Evolutionary conservation across 1,139 yeast species (phyloP).

Genomic region (Geotrichum europaeum): DNA sequence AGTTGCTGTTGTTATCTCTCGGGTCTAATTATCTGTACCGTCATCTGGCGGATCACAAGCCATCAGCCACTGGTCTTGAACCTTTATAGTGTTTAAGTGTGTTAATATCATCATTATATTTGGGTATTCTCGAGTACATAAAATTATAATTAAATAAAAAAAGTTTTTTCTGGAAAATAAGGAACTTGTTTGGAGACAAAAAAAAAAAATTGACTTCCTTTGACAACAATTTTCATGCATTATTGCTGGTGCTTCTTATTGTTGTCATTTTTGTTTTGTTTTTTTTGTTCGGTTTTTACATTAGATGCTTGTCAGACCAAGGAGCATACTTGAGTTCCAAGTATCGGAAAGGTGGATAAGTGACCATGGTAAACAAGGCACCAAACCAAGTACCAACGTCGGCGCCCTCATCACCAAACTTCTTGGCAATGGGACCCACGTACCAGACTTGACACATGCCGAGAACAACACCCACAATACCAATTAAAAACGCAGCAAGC

Average conservation of each 20-base stretch:
- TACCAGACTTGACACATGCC: slow-evolving; percentile 80
- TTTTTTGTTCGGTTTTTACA: neutral
- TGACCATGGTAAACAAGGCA: slow-evolving; percentile 62
- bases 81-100: neutral
- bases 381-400: slow-evolving; percentile 80
- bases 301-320: slow-evolving; percentile 15
- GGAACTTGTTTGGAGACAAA: neutral
- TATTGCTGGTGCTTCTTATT: neutral
- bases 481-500: slow-evolving; percentile 50
- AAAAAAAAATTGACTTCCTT: neutral
- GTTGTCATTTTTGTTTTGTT: neutral
- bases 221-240: neutral
- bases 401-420: slow-evolving; percentile 56
- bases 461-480: slow-evolving; percentile 71
- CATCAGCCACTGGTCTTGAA: no score
- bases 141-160: no score
- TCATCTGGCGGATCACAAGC: neutral
- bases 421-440: slow-evolving; percentile 61
- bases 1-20: neutral
- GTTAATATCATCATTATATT: neutral
- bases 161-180: neutral
- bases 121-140: neutral
- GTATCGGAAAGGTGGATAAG: slow-evolving; percentile 60
- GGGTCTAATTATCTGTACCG: neutral
- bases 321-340: slow-evolving; percentile 45